A percentile compares a stretch with the other conserved stretches of the same genome.
Evolutionary conservation across 768 basidiomycete genomes (phyloP).

Genomic region (Trametes cubensis): DNA sequence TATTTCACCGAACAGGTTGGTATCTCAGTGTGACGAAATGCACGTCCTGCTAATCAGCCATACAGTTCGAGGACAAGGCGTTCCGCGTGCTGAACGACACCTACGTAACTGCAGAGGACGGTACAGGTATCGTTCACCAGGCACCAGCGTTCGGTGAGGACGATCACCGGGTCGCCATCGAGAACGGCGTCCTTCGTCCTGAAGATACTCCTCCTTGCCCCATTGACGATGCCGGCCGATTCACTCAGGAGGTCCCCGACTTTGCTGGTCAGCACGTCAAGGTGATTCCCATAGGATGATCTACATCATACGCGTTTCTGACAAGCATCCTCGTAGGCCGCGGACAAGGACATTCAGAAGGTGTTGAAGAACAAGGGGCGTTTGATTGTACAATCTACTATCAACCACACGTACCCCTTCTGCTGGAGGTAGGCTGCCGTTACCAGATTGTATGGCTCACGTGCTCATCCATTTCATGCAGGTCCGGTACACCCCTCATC

Average conservation of each 20-base stretch:
- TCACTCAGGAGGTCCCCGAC: conserved; percentile 88
- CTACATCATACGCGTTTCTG: neutral
- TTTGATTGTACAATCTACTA: conserved; percentile 82
- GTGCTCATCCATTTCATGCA: conserved; percentile 33
- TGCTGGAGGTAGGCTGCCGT: conserved; percentile 79
- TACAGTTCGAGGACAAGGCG: conserved; percentile 85
- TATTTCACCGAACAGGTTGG: conserved; percentile 93
- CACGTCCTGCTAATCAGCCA: conserved; percentile 3
- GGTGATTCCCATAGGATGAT: conserved; percentile 43
- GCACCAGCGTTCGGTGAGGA: conserved; percentile 99
- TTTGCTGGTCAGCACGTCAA: conserved; percentile 90
- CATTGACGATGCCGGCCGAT: conserved; percentile 85
- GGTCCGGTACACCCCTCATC: conserved; percentile 92
- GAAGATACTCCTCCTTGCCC: conserved; percentile 98
- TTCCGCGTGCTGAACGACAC: conserved; percentile 89
- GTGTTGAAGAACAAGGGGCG: conserved; percentile 83
- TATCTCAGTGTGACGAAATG: neutral
- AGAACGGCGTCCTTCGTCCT: conserved; percentile 75
- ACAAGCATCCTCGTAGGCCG: conserved; percentile 53
- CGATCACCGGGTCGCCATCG: conserved; percentile 91
- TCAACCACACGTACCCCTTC: conserved; percentile 93
- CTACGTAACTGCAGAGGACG: conserved; percentile 91
- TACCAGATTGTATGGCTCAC: neutral
- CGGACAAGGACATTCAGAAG: conserved; percentile 94
- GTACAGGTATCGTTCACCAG: conserved; percentile 99